These are phyloP conservation scores for Fremontodendron californicum DNA, from an alignment of 345 rosid species.

Conservation along the genomic window DNA sequence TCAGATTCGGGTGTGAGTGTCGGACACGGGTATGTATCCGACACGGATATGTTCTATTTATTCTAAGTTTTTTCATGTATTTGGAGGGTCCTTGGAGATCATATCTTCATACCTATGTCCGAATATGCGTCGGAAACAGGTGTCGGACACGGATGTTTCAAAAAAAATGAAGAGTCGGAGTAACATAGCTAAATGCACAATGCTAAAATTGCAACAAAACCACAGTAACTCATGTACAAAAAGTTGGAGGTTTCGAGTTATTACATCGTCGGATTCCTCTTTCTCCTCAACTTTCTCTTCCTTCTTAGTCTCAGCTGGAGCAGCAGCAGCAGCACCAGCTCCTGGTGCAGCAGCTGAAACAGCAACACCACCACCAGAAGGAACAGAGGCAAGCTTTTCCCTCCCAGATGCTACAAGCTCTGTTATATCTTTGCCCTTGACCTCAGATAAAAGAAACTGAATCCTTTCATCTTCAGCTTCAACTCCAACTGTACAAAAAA, in stretches of 20 bases:
- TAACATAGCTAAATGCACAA: background rate
- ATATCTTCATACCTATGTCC: no score
- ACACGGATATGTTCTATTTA: no score
- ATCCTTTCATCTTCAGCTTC: no score
- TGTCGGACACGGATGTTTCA: no score
- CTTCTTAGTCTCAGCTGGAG: conserved; percentile 59
- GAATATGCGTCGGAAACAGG: no score
- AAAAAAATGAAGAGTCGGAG: no score
- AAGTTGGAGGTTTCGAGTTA: background rate
- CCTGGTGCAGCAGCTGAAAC: conserved; percentile 34
- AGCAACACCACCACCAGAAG: conserved; percentile 49
- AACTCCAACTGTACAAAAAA: conserved; percentile 52
- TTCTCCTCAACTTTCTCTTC: conserved; percentile 75
- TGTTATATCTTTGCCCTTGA: no score
- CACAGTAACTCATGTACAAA: background rate
- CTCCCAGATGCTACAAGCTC: conserved; percentile 76
- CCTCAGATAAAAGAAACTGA: no score
- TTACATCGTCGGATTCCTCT: conserved; percentile 81
- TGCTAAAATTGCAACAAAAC: background rate
- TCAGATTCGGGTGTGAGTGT: no score
- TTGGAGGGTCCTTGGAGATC: no score
- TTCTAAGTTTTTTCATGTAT: no score
- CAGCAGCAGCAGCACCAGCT: conserved; percentile 39
- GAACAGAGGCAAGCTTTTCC: conserved; percentile 76
- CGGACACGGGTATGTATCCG: no score